These are phyloP conservation scores for Aureobasidium mangrovei DNA, from an alignment of 2,329 filamentous ascomycete genomes.

Conservation along the genomic window DNA sequence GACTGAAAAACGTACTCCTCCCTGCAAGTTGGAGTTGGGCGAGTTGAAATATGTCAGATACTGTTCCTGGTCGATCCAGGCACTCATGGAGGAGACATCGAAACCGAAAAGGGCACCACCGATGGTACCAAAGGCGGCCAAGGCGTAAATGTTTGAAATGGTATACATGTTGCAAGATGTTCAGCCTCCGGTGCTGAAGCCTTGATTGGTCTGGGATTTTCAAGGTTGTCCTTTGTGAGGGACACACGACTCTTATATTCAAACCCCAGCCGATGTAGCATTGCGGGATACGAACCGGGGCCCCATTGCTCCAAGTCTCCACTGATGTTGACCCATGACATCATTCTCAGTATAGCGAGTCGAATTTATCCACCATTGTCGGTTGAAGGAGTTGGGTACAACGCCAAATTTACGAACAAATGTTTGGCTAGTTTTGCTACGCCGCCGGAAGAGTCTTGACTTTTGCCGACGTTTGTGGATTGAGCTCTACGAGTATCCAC, in stretches of 20 bases:
- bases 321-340: neutral
- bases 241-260: conserved; percentile 6
- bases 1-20: conserved; percentile 19
- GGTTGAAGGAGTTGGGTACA: conserved; percentile 4
- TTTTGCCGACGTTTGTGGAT: neutral
- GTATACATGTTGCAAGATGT: conserved; percentile 9
- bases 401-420: neutral
- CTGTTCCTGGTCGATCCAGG: conserved; percentile 41
- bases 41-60: conserved; percentile 34
- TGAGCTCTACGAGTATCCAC: conserved; percentile 1
- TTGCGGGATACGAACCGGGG: conserved; percentile 5
- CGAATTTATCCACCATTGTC: conserved; percentile 6
- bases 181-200: conserved; percentile 2
- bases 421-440: neutral
- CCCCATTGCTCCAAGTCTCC: neutral
- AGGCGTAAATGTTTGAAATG: conserved; percentile 20
- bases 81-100: conserved; percentile 45
- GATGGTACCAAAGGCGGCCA: conserved; percentile 47
- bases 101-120: conserved; percentile 67
- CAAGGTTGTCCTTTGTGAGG: neutral
- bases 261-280: neutral
- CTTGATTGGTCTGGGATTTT: neutral
- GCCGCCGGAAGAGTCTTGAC: conserved; percentile 1
- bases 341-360: neutral
- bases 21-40: conserved; percentile 27